Conservation (phyloP, 371 early-diverging fungal species). For the Encephalitozoon romaleae region DNA sequence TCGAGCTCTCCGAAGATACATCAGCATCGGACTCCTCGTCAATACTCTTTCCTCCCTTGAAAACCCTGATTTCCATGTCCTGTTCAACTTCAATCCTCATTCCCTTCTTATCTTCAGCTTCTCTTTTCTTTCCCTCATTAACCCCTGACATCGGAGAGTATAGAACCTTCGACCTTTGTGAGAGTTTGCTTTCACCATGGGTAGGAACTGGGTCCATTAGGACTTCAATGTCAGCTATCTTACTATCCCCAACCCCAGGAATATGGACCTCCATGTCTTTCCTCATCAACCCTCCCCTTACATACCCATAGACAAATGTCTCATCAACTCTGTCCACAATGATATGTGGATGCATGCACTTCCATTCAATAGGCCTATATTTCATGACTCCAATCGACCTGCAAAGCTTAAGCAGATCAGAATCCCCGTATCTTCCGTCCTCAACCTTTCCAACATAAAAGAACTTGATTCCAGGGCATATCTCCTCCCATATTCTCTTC, state of each 20-base stretch:
- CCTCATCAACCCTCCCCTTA: constrained; percentile 2
- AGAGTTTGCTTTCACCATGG: constrained; percentile 5
- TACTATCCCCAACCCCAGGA: constrained; percentile 22
- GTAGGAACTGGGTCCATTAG: constrained; percentile 15
- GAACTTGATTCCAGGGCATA: constrained; percentile 49
- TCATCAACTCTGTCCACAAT: constrained; percentile 47
- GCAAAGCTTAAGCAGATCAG: constrained; percentile 24
- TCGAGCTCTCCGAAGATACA: background rate
- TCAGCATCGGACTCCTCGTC: background rate
- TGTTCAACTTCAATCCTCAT: background rate
- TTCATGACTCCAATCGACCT: constrained; percentile 50
- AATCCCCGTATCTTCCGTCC: constrained; percentile 34
- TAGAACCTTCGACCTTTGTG: background rate
- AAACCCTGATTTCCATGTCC: constrained; percentile 2
- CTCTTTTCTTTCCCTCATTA: background rate
- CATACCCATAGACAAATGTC: constrained; percentile 32
- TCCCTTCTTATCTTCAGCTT: background rate
- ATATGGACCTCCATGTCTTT: constrained; percentile 22
- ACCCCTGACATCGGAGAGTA: constrained; percentile 17
- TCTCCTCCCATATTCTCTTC: constrained; percentile 51
- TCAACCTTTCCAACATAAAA: constrained; percentile 38
- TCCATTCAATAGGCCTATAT: constrained; percentile 54
- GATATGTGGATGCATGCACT: constrained; percentile 54
- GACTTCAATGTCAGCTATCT: constrained; percentile 2
- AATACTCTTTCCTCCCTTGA: constrained; percentile 1